phyloP scores from a whole-genome alignment of 306 rosid genomes.

The Prunus campanulata region DNA sequence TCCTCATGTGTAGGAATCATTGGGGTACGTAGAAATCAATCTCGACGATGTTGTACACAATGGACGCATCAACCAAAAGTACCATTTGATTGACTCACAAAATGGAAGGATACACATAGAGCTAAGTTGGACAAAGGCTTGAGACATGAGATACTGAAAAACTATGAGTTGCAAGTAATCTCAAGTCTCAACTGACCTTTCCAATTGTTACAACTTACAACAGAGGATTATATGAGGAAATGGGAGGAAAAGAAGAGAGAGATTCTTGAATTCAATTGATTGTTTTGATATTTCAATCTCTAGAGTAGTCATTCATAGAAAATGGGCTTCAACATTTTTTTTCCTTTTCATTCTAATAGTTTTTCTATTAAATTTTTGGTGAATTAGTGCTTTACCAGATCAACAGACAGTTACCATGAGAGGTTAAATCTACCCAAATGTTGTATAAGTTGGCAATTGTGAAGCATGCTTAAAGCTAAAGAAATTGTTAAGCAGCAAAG shows the following conservation, averaged over 20 bases:
- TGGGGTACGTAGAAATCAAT: slow-evolving; percentile 81
- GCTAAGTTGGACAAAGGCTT: slow-evolving; percentile 63
- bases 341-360: background rate
- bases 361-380: background rate
- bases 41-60: slow-evolving; percentile 70
- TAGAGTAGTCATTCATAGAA: background rate
- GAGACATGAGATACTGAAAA: slow-evolving; percentile 14
- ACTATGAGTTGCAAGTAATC: background rate
- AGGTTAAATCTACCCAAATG: background rate
- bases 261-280: background rate
- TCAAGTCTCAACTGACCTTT: background rate
- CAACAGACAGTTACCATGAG: no score
- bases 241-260: slow-evolving; percentile 7
- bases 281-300: background rate
- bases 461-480: background rate
- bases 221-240: background rate
- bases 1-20: slow-evolving; percentile 46
- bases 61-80: slow-evolving; percentile 75
- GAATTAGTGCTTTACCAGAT: background rate
- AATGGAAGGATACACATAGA: slow-evolving; percentile 74
- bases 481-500: background rate
- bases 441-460: background rate
- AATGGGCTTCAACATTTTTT: background rate
- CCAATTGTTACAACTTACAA: background rate
- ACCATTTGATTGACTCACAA: slow-evolving; percentile 66